Percentiles rank a stretch among this genome's conserved stretches.
Conservation (phyloP, 306 rosid genomes). For the Sesbania bispinosa region DNA sequence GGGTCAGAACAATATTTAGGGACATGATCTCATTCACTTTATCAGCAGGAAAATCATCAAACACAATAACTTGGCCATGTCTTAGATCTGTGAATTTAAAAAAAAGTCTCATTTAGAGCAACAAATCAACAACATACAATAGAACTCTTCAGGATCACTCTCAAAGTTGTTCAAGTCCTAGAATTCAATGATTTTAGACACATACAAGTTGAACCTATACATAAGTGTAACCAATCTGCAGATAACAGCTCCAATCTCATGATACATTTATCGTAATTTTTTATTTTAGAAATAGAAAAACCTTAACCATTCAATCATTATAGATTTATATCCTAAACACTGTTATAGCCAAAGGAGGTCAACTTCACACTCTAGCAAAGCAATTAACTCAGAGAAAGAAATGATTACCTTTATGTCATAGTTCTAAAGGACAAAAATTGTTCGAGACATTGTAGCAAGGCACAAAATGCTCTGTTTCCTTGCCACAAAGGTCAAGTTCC, state of each 20-base stretch:
- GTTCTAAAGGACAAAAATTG: conserved; percentile 81
- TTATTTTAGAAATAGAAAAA: too few species aligned
- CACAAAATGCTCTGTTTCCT: conserved; percentile 74
- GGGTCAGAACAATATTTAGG: too few species aligned
- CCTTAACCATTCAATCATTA: conserved; percentile 14
- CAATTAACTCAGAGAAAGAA: neutral
- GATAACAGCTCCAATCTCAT: neutral
- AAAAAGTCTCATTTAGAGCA: neutral
- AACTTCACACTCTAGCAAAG: neutral
- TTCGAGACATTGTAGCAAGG: conserved; percentile 84
- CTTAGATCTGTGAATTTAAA: conserved; percentile 26
- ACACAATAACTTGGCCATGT: conserved; percentile 61
- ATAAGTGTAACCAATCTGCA: neutral
- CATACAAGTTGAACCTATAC: neutral
- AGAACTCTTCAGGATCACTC: conserved; percentile 87
- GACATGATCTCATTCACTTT: conserved; percentile 73
- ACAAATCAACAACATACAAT: neutral
- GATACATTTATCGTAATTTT: too few species aligned
- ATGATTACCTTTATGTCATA: conserved; percentile 90
- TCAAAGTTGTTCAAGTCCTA: conserved; percentile 94
- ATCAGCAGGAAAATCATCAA: conserved; percentile 73
- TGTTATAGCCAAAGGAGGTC: neutral
- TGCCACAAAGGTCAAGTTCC: conserved; percentile 74
- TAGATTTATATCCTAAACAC: neutral
- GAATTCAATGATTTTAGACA: conserved; percentile 25